phyloP scores from a whole-genome alignment of 164 flowering plant species.

The Brasenia schreberi region DNA sequence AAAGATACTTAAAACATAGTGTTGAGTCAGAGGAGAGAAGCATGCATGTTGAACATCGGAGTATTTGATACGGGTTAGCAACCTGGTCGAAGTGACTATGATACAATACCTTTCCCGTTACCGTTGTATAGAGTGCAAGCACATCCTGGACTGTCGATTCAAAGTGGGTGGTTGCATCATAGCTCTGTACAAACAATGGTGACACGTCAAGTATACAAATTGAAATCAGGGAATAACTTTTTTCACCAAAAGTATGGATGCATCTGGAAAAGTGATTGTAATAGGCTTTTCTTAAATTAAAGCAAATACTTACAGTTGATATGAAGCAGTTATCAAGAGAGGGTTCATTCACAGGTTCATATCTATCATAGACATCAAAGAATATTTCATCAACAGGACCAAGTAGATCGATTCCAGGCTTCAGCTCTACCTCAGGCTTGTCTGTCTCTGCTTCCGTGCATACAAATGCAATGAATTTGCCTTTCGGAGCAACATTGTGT shows the following conservation, averaged over 20 bases:
- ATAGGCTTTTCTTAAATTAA: too few relatives aligned
- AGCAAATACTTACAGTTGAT: slow-evolving; percentile 50
- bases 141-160: slow-evolving; percentile 87
- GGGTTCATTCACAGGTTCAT: slow-evolving; percentile 78
- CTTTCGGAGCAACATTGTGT: slow-evolving; percentile 95
- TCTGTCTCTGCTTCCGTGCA: slow-evolving; percentile 90
- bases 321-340: slow-evolving; percentile 84
- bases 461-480: slow-evolving; percentile 92
- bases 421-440: slow-evolving; percentile 60
- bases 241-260: too few relatives aligned
- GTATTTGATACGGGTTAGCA: too few relatives aligned
- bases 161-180: slow-evolving; percentile 93
- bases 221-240: too few relatives aligned
- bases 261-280: too few relatives aligned
- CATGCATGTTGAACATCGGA: too few relatives aligned
- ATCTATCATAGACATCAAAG: slow-evolving; percentile 80
- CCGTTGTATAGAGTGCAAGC: slow-evolving; percentile 68
- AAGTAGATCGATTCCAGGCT: slow-evolving; percentile 78
- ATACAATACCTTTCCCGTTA: slow-evolving; percentile 73
- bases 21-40: too few relatives aligned
- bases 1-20: too few relatives aligned
- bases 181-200: slow-evolving; percentile 41
- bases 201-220: too few relatives aligned
- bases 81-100: too few relatives aligned
- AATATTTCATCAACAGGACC: slow-evolving; percentile 94